Conservation (phyloP, 148 eudicot genomes). For the Salicornia ramosissima region DNA sequence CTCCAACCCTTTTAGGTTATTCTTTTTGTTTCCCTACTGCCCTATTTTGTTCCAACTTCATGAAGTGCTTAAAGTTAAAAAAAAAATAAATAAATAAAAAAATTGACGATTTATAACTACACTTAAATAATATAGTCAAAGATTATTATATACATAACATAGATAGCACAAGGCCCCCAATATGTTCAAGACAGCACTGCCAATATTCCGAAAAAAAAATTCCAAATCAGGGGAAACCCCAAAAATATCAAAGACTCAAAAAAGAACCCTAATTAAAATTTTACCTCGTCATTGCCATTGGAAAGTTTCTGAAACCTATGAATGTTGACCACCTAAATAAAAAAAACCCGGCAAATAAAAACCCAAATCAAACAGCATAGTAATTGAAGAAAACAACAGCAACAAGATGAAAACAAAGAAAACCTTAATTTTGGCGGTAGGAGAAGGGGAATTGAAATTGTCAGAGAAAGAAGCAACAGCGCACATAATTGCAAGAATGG, state of each 20-base stretch:
- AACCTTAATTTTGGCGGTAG: constrained; percentile 62
- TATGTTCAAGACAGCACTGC: neutral
- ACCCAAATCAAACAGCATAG: constrained; percentile 15
- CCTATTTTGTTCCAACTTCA: too few species aligned
- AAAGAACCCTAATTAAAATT: neutral
- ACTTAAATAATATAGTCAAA: too few species aligned
- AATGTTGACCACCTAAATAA: constrained; percentile 59
- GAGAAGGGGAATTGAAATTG: constrained; percentile 61
- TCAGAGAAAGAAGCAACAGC: constrained; percentile 84
- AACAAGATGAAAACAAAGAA: neutral
- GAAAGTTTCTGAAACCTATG: constrained; percentile 71
- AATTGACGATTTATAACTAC: too few species aligned
- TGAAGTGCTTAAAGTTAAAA: too few species aligned
- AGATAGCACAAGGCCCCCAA: too few species aligned
- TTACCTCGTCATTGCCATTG: constrained; percentile 89
- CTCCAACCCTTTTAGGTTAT: too few species aligned
- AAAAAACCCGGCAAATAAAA: constrained; percentile 18
- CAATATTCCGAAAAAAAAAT: too few species aligned
- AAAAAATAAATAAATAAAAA: too few species aligned
- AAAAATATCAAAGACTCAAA: constrained; percentile 7
- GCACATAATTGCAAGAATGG: constrained; percentile 75
- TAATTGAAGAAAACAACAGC: neutral
- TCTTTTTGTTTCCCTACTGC: too few species aligned
- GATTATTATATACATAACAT: too few species aligned
- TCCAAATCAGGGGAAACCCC: too few species aligned